These are phyloP conservation scores for Murraya paniculata DNA, from an alignment of 345 rosid species.

Conservation along the genomic window DNA sequence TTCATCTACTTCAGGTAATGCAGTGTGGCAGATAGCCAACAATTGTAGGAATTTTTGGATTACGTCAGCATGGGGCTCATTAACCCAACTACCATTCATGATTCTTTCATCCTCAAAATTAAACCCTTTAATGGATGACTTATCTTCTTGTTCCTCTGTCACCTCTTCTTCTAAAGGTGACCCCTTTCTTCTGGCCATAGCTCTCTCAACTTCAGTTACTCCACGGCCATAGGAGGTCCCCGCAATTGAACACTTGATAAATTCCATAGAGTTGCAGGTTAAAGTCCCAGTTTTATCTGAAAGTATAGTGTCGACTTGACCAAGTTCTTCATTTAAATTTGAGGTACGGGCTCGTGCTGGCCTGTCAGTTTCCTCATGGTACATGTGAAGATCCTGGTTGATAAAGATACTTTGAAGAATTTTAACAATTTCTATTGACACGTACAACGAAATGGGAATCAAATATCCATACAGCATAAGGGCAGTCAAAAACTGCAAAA, in stretches of 20 bases:
- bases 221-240: slow-evolving; percentile 86
- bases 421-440: slow-evolving; percentile 90
- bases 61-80: slow-evolving; percentile 48
- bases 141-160: slow-evolving; percentile 38
- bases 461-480: slow-evolving; percentile 85
- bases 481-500: slow-evolving; percentile 71
- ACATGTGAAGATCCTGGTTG: slow-evolving; percentile 79
- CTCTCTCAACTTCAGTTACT: slow-evolving; percentile 86
- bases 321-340: slow-evolving; percentile 98
- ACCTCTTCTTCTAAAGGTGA: slow-evolving; percentile 43
- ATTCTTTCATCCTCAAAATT: slow-evolving; percentile 83
- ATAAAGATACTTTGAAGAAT: slow-evolving; percentile 90
- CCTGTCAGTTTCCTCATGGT: slow-evolving; percentile 77
- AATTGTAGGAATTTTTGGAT: slow-evolving; percentile 63
- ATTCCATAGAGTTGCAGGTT: slow-evolving; percentile 98
- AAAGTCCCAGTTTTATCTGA: slow-evolving; percentile 95
- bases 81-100: slow-evolving; percentile 66
- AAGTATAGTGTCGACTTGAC: slow-evolving; percentile 87
- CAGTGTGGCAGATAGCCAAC: slow-evolving; percentile 92
- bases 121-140: slow-evolving; percentile 62
- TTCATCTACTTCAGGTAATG: slow-evolving; percentile 86
- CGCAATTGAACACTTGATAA: slow-evolving; percentile 81
- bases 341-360: slow-evolving; percentile 95
- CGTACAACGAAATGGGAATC: slow-evolving; percentile 92
- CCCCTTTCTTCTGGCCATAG: slow-evolving; percentile 67